Conservation (phyloP, 768 basidiomycete species). For the Russula dissimulans region DNA sequence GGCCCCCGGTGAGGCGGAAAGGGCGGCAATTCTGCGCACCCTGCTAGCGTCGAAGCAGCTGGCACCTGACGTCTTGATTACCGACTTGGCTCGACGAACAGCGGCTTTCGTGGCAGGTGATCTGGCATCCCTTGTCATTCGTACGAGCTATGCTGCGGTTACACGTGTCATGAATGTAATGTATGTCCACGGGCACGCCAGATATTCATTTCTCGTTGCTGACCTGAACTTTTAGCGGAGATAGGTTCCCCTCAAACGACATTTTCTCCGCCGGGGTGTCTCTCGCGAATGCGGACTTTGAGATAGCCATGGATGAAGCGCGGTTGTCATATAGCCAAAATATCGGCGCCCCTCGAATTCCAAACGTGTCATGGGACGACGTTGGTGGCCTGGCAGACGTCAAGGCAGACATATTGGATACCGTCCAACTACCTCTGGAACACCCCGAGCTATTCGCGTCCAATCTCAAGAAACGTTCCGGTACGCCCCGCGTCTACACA, state of each 20-base stretch:
- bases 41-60: conserved; percentile 36
- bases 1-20: conserved; percentile 75
- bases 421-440: conserved; percentile 85
- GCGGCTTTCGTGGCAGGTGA: conserved; percentile 85
- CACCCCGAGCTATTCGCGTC: conserved; percentile 84
- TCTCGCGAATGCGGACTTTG: conserved; percentile 57
- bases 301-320: conserved; percentile 58
- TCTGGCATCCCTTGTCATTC: conserved; percentile 56
- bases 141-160: conserved; percentile 48
- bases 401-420: conserved; percentile 91
- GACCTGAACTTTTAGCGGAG: conserved; percentile 10
- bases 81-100: conserved; percentile 69
- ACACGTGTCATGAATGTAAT: conserved; percentile 31
- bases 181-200: background rate
- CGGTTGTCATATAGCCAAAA: conserved; percentile 77
- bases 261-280: conserved; percentile 34
- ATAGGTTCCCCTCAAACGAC: conserved; percentile 22
- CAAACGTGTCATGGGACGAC: conserved; percentile 94
- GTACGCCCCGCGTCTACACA: conserved; percentile 32
- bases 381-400: conserved; percentile 85
- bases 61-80: conserved; percentile 73
- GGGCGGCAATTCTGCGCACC: conserved; percentile 49
- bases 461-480: conserved; percentile 93
- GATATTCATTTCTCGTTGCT: background rate
- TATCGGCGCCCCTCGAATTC: conserved; percentile 96